Percentiles rank a stretch among this genome's conserved stretches.
Conservation (phyloP, 2,329 filamentous ascomycete genomes). For the Pseudophaeomoniella oleicola region DNA sequence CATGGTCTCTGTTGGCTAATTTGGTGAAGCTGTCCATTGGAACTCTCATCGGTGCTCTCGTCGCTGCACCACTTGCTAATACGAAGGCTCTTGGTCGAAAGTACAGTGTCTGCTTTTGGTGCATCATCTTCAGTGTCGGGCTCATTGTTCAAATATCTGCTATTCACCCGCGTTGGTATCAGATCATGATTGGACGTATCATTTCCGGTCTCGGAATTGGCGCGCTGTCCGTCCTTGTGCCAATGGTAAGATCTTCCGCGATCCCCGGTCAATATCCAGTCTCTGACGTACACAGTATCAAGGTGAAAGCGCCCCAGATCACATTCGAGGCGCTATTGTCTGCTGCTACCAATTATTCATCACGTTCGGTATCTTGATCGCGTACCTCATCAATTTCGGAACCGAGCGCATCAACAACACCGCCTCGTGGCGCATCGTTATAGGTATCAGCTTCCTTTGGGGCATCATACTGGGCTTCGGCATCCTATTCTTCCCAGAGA, state of each 20-base stretch:
- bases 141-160: constrained; percentile 32
- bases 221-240: constrained; percentile 30
- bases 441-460: constrained; percentile 45
- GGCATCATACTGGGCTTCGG: constrained; percentile 38
- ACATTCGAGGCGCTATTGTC: constrained; percentile 33
- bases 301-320: constrained; percentile 29
- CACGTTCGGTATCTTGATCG: constrained; percentile 34
- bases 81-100: constrained; percentile 25
- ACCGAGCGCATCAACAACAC: constrained; percentile 26
- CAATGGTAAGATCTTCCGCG: constrained; percentile 11
- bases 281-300: constrained; percentile 23
- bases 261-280: not conserved
- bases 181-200: constrained; percentile 30
- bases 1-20: constrained; percentile 1
- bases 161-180: constrained; percentile 22
- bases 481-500: constrained; percentile 42
- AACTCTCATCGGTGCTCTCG: constrained; percentile 37
- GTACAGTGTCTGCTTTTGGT: constrained; percentile 29
- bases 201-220: constrained; percentile 33
- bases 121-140: constrained; percentile 28
- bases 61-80: constrained; percentile 29
- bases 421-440: constrained; percentile 33
- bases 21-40: constrained; percentile 1
- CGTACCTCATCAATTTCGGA: constrained; percentile 33
- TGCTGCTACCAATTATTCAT: constrained; percentile 33